Evolutionary conservation across 495 filamentous ascomycete species (phyloP).

Genomic region (Chaetomidium leptoderma): DNA sequence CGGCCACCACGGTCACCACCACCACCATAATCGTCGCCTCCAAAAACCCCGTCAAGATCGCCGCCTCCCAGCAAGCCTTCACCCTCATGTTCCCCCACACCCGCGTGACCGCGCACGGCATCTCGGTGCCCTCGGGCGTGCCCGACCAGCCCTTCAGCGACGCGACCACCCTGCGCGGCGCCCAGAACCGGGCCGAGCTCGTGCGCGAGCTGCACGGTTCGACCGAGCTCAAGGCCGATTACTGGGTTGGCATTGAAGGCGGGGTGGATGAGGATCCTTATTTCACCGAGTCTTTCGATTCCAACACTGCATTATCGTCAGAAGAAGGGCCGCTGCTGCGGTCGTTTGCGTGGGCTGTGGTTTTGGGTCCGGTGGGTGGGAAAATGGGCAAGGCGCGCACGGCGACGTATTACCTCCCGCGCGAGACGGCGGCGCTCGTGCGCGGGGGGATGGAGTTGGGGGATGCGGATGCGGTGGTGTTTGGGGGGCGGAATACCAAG

Average conservation of each 20-base stretch:
- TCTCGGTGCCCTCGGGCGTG: slow-evolving; percentile 30
- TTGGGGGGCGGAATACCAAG: slow-evolving; percentile 22
- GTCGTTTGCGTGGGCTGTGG: slow-evolving; percentile 32
- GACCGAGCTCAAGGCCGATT: slow-evolving; percentile 26
- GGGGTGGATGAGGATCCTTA: slow-evolving; percentile 21
- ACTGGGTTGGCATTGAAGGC: slow-evolving; percentile 31
- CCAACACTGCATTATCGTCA: no score
- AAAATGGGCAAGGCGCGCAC: slow-evolving; percentile 29
- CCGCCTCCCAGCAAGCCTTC: slow-evolving; percentile 24
- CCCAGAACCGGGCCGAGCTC: slow-evolving; percentile 24
- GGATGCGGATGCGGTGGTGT: slow-evolving; percentile 22
- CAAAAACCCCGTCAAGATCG: slow-evolving; percentile 28
- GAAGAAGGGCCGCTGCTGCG: slow-evolving; percentile 11
- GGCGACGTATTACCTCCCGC: slow-evolving; percentile 25
- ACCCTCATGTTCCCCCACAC: slow-evolving; percentile 30
- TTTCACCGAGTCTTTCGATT: no score
- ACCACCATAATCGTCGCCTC: slow-evolving; percentile 24
- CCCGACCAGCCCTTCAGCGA: slow-evolving; percentile 30
- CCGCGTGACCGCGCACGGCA: slow-evolving; percentile 22
- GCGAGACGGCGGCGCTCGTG: slow-evolving; percentile 22
- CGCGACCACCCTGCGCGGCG: slow-evolving; percentile 26
- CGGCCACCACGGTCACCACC: background rate
- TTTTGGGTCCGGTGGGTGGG: slow-evolving; percentile 12
- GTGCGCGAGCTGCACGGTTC: slow-evolving; percentile 17
- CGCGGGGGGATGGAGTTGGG: slow-evolving; percentile 26